phyloP scores from a whole-genome alignment of 257 asterid species.

The Solanum piurae region DNA sequence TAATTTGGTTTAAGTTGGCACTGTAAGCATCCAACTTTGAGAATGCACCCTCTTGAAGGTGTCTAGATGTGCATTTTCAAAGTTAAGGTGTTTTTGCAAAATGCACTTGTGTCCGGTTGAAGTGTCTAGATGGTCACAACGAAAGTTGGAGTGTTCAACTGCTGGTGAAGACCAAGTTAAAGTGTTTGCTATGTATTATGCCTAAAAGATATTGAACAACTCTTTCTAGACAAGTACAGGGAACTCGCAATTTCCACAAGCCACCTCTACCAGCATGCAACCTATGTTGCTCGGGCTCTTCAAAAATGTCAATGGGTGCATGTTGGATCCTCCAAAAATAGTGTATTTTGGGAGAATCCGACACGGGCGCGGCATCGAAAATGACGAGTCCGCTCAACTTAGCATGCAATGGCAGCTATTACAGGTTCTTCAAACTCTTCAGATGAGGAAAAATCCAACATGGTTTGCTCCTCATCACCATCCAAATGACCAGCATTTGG shows the following conservation, averaged over 20 bases:
- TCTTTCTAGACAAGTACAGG: neutral
- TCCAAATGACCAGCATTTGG: neutral
- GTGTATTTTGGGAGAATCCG: neutral
- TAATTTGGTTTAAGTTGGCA: neutral
- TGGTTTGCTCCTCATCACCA: neutral
- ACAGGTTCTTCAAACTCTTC: neutral
- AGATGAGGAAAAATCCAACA: neutral
- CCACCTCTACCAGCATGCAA: neutral
- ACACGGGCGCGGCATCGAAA: neutral
- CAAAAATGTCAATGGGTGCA: neutral
- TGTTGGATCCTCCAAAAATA: neutral
- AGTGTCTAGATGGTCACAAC: neutral
- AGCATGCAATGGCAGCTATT: neutral
- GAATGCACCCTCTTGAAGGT: neutral
- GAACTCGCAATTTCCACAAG: neutral
- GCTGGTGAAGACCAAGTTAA: neutral
- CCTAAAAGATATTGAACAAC: neutral
- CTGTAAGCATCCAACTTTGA: neutral
- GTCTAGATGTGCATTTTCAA: neutral
- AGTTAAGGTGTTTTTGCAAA: neutral
- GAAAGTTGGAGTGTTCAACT: neutral
- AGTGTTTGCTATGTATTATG: neutral
- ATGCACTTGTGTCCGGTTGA: neutral
- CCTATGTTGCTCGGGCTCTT: neutral
- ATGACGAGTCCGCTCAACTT: neutral